These are phyloP conservation scores for Cutaneotrichosporon dermatis DNA, from an alignment of 1,284 basidiomycete species.

Conservation along the genomic window DNA sequence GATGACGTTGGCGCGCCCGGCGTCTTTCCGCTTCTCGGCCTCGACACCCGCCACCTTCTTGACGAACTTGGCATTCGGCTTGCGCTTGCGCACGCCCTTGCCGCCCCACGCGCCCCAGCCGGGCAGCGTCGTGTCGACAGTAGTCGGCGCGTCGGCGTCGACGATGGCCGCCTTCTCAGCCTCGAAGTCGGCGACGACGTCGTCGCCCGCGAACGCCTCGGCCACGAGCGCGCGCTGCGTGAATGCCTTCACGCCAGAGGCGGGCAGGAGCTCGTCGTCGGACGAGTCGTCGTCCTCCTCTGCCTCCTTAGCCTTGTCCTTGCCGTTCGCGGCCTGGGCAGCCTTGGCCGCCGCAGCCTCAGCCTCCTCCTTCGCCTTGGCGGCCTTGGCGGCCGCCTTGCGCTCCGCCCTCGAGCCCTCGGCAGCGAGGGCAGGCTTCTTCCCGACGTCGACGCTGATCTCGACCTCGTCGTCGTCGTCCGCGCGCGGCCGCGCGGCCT, in stretches of 20 bases:
- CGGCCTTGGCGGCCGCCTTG: not conserved
- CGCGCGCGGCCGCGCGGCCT: slow-evolving; percentile 54
- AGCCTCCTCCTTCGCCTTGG: not conserved
- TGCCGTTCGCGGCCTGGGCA: too few relatives aligned
- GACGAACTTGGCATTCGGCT: slow-evolving; percentile 56
- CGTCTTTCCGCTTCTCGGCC: slow-evolving; percentile 73
- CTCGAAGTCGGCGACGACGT: slow-evolving; percentile 79
- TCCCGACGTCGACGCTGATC: slow-evolving; percentile 56
- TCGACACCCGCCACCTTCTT: slow-evolving; percentile 78
- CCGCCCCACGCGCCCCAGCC: slow-evolving; percentile 98
- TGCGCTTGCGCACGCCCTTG: slow-evolving; percentile 55
- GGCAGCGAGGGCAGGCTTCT: slow-evolving; percentile 1
- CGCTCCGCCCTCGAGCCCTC: not conserved
- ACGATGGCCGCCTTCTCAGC: slow-evolving; percentile 74
- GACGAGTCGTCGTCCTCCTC: slow-evolving; percentile 38
- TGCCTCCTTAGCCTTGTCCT: too few relatives aligned
- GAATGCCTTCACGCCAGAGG: slow-evolving; percentile 38
- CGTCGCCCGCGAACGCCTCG: slow-evolving; percentile 91
- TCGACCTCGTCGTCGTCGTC: slow-evolving; percentile 74
- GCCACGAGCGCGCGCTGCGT: slow-evolving; percentile 77
- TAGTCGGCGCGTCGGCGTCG: slow-evolving; percentile 74
- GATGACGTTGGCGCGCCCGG: slow-evolving; percentile 78
- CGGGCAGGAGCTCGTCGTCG: slow-evolving; percentile 46
- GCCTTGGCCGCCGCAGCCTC: too few relatives aligned
- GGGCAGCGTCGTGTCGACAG: slow-evolving; percentile 83